Evolutionary conservation across 495 filamentous ascomycete species (phyloP), one percentile per base, ranked within the genome.

Genomic region (Podospora australis): DNA sequence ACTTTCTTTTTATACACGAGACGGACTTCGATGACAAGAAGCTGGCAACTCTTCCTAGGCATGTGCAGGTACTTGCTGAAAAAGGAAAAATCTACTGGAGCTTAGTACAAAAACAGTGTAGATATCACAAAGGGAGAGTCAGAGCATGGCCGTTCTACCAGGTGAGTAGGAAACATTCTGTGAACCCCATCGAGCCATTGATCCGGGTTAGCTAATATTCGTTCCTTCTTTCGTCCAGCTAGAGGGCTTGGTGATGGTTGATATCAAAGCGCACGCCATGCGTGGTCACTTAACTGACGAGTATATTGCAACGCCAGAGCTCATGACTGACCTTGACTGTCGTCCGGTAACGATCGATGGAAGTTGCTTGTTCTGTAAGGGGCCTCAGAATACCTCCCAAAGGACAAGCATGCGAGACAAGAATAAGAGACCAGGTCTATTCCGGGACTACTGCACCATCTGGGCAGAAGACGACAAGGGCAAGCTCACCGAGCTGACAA

Each of bases 81-180:
- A 7, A 30, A 16, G 45, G 45, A 2, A 39, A 24, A 32, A 38
- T 6, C 10, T 48, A 8, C 13, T 48, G 29, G 29, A 25, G 39
- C n/a, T 24, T 48, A 19, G 8, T 48, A 4, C 10, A 2, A 5
- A 48, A 36, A 16, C 45, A 48, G 14, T 38, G 29, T 16, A 48
- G 23, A 17, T 21, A 48, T 3, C 29, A 48, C 45, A 35, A 48
- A 21, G 45, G 45, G 9, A 26, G 22, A 24, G 24, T 6, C n/a
- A 26, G 10, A 24, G 5, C 5, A 20, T 48, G 19, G 7, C 45
- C 45, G 1, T 16, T 38, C 45, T 26, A 48, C 32, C 29, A 48
- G 29, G 28, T 38, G n/a, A n/a, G n/a, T n/a, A n/a, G n/a, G n/a
- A n/a, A n/a, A n/a, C n/a, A n/a, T n/a, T n/a, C n/a, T n/a, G n/a